Conservation (phyloP, 106 monocot species). For the Allium fistulosum region DNA sequence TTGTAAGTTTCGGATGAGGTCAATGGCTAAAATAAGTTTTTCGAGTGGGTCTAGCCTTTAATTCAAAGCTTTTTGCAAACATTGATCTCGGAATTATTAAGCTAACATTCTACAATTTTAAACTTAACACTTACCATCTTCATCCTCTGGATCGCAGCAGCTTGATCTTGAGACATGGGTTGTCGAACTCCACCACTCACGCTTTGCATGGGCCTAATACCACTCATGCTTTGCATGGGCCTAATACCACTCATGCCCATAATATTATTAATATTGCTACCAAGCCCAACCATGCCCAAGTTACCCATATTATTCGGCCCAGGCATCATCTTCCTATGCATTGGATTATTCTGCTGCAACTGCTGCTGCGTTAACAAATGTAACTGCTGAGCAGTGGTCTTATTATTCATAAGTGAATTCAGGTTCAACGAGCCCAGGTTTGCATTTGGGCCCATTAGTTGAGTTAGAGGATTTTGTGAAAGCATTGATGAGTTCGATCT, state of each 20-base stretch:
- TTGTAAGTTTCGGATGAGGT: too few relatives aligned
- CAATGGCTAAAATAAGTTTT: too few relatives aligned
- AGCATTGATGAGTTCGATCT: constrained; percentile 45
- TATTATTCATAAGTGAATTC: constrained; percentile 40
- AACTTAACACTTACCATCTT: constrained; percentile 1
- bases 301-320: constrained; percentile 16
- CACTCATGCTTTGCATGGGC: constrained; percentile 59
- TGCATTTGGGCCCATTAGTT: constrained; percentile 56
- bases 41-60: too few relatives aligned
- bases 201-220: constrained; percentile 47
- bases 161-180: constrained; percentile 10
- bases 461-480: constrained; percentile 54
- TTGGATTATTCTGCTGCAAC: constrained; percentile 34
- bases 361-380: constrained; percentile 64
- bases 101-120: constrained; percentile 29
- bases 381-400: constrained; percentile 34
- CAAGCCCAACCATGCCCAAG: constrained; percentile 45
- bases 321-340: constrained; percentile 72
- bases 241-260: constrained; percentile 45
- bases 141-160: constrained; percentile 4
- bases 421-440: constrained; percentile 40
- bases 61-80: too few relatives aligned
- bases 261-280: constrained; percentile 19
- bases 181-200: constrained; percentile 7
- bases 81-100: too few relatives aligned